Evolutionary conservation across 1,139 yeast genomes (phyloP).

Genomic region (Torulaspora globosa): DNA sequence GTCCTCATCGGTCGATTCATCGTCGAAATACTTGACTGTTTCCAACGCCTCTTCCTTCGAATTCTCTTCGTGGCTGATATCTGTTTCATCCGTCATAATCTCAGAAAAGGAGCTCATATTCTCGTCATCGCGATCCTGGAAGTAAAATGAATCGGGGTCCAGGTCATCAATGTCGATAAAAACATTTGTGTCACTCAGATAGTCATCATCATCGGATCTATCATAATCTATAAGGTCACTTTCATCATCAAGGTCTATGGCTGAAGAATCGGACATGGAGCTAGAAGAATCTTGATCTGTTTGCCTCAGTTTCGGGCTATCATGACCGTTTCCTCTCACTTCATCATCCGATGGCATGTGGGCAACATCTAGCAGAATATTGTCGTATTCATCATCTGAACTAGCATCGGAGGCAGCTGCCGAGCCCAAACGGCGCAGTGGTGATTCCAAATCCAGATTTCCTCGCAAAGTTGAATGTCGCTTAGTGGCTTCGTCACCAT

Average conservation of each 20-base stretch:
- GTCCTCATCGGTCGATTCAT: constrained; percentile 93
- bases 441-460: constrained; percentile 23
- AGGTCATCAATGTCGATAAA: constrained; percentile 39
- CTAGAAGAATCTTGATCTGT: constrained; percentile 12
- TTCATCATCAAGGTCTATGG: constrained; percentile 21
- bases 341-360: constrained; percentile 38
- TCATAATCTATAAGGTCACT: constrained; percentile 20
- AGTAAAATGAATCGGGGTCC: constrained; percentile 40
- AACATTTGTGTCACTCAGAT: constrained; percentile 33
- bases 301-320: constrained; percentile 12
- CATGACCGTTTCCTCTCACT: constrained; percentile 16
- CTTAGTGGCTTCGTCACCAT: constrained; percentile 10
- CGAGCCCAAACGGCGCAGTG: constrained; percentile 25
- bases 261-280: constrained; percentile 20
- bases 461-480: constrained; percentile 7
- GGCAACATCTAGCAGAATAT: constrained; percentile 37
- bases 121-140: constrained; percentile 33
- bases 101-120: constrained; percentile 31
- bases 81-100: constrained; percentile 20
- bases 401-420: constrained; percentile 37
- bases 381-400: constrained; percentile 39
- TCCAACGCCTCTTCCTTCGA: constrained; percentile 29
- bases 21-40: constrained; percentile 40
- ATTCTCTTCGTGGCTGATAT: constrained; percentile 13
- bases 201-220: constrained; percentile 30